Evolutionary conservation across 495 filamentous ascomycete genomes (phyloP).

Genomic region (Jackrogersella multiformis): DNA sequence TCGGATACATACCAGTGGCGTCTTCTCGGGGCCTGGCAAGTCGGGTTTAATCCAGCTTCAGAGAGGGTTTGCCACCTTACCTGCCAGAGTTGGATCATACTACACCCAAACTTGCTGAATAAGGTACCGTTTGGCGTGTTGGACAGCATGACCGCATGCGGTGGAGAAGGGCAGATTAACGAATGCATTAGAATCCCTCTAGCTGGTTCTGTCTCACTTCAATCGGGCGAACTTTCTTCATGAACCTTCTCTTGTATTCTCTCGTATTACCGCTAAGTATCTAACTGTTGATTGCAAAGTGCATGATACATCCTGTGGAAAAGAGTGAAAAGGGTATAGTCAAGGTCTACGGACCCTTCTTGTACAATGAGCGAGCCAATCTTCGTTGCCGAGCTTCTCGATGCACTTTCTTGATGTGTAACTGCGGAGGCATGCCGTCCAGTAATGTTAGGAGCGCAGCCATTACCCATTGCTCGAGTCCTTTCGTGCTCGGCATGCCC

Average conservation of each 20-base stretch:
- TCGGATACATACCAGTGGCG: conserved; percentile 44
- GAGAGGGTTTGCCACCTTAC: conserved; percentile 37
- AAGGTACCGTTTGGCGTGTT: conserved; percentile 43
- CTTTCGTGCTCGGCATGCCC: conserved; percentile 28
- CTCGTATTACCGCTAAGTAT: conserved; percentile 39
- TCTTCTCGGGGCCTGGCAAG: conserved; percentile 38
- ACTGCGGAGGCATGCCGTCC: conserved; percentile 43
- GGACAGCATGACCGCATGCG: conserved; percentile 42
- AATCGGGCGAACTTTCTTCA: conserved; percentile 42
- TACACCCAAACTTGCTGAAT: conserved; percentile 38
- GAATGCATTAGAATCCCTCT: conserved; percentile 42
- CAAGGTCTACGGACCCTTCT: conserved; percentile 37
- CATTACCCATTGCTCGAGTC: conserved; percentile 30
- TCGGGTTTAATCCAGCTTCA: conserved; percentile 40
- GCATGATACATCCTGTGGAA: conserved; percentile 43
- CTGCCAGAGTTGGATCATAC: conserved; percentile 41
- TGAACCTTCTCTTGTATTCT: conserved; percentile 38
- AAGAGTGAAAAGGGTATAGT: conserved; percentile 42
- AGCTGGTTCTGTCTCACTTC: conserved; percentile 43
- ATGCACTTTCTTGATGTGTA: conserved; percentile 43
- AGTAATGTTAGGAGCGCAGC: conserved; percentile 38
- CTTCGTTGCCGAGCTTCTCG: conserved; percentile 41
- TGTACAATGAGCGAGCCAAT: conserved; percentile 44
- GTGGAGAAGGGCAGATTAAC: conserved; percentile 47
- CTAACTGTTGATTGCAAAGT: conserved; percentile 42